Evolutionary conservation across 2,329 filamentous ascomycete species (phyloP), one percentile per base, ranked within the genome.

Genomic region (Coniella lustricola): DNA sequence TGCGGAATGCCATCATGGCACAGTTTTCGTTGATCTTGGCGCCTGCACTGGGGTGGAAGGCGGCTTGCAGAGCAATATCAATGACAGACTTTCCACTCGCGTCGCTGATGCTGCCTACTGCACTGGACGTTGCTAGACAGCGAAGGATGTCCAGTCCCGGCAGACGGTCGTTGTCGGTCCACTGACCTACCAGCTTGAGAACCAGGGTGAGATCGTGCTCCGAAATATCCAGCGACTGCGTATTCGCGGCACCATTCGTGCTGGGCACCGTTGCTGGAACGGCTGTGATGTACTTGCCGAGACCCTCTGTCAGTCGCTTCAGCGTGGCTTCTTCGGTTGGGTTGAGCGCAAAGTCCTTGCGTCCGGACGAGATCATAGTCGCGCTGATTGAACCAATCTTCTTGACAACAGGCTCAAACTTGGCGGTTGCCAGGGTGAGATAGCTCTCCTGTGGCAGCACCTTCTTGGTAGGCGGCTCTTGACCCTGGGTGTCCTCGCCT

Each of bases 81-180:
- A 96, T 68, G 12, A 90, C 69, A 32, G 79, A 82, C 3, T 70
- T 71, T 25, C 74, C 68, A 3, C 70, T 66, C 1, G 74, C 67
- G 44, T 79, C 74, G 0, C 69, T 68, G 43, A 79, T 78, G 7
- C 76, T 74, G 2, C 87, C 84, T n/a, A 82, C 78, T 1, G 77
- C 67, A 0, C 87, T 79, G 4, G 79, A 81, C 1, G 82, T 81
- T 1, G 87, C 84, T 22, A 93, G 73, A 42, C 94, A 82, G n/a
- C 93, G 87, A 4, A 97, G 75, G 1, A 97, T 73, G 63, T 97
- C 93, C 1, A 98, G 77, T 12, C 83, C 87, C 0, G 93, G 87
- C 0, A 98, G 75, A 39, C 90, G 84, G 56, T 88, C 86, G 12
- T 82, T 74, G 46, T 85, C 82, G 2, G 90, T 85, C 93, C 93